Base-by-base conservation (phyloP, 83 land plant species). In the Isoetes engelmannii region DNA sequence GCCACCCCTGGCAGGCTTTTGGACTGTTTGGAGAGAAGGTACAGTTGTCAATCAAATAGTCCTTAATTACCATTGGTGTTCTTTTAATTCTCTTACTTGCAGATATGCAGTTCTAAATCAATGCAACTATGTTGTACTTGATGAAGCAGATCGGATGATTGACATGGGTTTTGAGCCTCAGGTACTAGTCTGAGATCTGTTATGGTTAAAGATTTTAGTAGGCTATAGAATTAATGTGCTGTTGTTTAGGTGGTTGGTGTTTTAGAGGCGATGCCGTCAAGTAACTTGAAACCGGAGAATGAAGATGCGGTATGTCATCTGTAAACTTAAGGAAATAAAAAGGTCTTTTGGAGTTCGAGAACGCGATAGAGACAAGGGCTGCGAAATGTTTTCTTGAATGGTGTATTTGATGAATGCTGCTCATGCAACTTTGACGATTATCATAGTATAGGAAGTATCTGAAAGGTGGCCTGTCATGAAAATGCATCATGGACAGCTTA, bases 181-280 rank as follows among this genome's bases (percentile, higher is more conserved):
- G 71, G 83, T 81, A 21, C 15, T 20, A 19, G 10, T 61, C 10
- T 61, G 21, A 13, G 3, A 61, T 13, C 19, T 15, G 3, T 53
- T 12, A 53, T 13, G 15, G 15, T 53, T 53, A 15, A 53, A 53
- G 15, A 53, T 15, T 15, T 13, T 53, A 12, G 13, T 53, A 13
- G 15, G 13, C 15, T 13, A 53, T 15, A 61, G 28, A 3, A 15
- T 61, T 65, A 4, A 9, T 51, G 61, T 57, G 19, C 21, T 15
- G 19, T 44, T 18, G 42, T 19, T 20, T 77, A 81, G 82, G 97
- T 92, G 41, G 84, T 89, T 63, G 97, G 91, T 4, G 97, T 92
- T 70, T 60, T 92, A 44, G 91, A 92, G 70, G 97, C 97, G 4
- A 92, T 92, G 97, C 97, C 97, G 20, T 92, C 94, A 7, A 92